A percentile compares a stretch with the other conserved stretches of the same genome.
Evolutionary conservation across 2,329 filamentous ascomycete species (phyloP).

Genomic region (Neonectria coccinea): DNA sequence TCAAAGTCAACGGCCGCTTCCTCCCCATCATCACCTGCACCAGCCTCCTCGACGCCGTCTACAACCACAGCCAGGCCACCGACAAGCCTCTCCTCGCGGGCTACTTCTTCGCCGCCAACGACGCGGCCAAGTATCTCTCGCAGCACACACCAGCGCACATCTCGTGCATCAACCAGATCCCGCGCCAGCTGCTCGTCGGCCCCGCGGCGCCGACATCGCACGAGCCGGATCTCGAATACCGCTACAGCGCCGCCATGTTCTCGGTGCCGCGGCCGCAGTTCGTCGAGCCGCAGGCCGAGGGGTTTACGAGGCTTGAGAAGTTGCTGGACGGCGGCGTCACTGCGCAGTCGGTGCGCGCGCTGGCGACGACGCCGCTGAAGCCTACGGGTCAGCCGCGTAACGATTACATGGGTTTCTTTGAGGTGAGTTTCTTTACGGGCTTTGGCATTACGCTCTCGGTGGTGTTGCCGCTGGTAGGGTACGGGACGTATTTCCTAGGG

Average conservation of each 20-base stretch:
- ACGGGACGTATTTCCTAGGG: slow-evolving; percentile 20
- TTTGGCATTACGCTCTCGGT: slow-evolving; percentile 10
- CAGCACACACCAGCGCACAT: slow-evolving; percentile 24
- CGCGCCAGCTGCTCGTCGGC: slow-evolving; percentile 23
- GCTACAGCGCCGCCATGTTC: slow-evolving; percentile 25
- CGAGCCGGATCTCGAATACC: slow-evolving; percentile 18
- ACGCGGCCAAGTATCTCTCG: slow-evolving; percentile 22
- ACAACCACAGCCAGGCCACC: no score
- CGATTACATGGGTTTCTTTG: slow-evolving; percentile 20
- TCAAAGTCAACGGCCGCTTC: no score
- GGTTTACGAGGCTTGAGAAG: slow-evolving; percentile 4
- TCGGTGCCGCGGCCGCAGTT: slow-evolving; percentile 18
- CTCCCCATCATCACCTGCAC: no score
- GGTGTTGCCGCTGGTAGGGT: slow-evolving; percentile 23
- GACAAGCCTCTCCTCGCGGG: no score
- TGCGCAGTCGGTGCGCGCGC: slow-evolving; percentile 12
- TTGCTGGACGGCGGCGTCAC: slow-evolving; percentile 17
- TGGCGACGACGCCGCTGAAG: slow-evolving; percentile 15
- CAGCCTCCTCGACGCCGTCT: no score
- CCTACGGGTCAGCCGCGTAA: slow-evolving; percentile 19
- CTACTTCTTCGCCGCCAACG: no score
- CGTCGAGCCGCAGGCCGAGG: slow-evolving; percentile 11
- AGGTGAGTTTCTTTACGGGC: slow-evolving; percentile 15
- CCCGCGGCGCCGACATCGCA: slow-evolving; percentile 13
- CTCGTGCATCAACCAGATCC: slow-evolving; percentile 26